Evolutionary conservation across 176 grass and related monocot species (phyloP).

Genomic region (Oryza australiensis): DNA sequence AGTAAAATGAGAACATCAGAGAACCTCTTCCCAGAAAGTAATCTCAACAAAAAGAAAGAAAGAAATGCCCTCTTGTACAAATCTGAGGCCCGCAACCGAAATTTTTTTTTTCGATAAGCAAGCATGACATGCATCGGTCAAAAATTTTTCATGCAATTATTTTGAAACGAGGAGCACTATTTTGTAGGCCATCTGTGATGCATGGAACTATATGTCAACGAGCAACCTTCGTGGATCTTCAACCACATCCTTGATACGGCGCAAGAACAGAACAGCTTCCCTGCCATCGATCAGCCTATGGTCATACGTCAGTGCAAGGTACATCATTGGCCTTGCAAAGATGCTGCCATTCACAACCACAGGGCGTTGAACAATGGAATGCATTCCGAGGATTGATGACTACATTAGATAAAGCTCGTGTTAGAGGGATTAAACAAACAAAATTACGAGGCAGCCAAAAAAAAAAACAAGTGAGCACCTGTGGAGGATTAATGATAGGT

Average conservation of each 20-base stretch:
- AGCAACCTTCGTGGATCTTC: conserved; percentile 71
- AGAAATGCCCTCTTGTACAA: conserved; percentile 30
- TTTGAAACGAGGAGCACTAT: neutral
- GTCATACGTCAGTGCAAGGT: conserved; percentile 76
- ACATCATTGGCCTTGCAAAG: conserved; percentile 69
- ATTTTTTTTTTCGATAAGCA: neutral
- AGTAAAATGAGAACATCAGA: neutral
- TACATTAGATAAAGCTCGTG: conserved; percentile 19
- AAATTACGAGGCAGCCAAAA: neutral
- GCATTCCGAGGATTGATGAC: conserved; percentile 80
- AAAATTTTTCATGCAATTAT: conserved; percentile 31
- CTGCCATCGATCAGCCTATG: conserved; percentile 74
- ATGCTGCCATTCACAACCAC: conserved; percentile 57
- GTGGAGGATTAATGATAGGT: conserved; percentile 83
- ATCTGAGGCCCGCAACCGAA: conserved; percentile 3
- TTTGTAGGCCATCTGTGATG: neutral
- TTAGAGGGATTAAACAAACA: conserved; percentile 4
- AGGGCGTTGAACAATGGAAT: conserved; percentile 62
- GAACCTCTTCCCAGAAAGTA: neutral
- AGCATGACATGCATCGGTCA: conserved; percentile 4
- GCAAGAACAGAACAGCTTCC: conserved; percentile 71
- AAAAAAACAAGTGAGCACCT: conserved; percentile 38
- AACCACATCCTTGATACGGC: conserved; percentile 75
- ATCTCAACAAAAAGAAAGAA: neutral
- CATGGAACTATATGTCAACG: conserved; percentile 57